phyloP scores from a whole-genome alignment of 192 early-diverging fungal species.

The Bifiguratus adelaidae region DNA sequence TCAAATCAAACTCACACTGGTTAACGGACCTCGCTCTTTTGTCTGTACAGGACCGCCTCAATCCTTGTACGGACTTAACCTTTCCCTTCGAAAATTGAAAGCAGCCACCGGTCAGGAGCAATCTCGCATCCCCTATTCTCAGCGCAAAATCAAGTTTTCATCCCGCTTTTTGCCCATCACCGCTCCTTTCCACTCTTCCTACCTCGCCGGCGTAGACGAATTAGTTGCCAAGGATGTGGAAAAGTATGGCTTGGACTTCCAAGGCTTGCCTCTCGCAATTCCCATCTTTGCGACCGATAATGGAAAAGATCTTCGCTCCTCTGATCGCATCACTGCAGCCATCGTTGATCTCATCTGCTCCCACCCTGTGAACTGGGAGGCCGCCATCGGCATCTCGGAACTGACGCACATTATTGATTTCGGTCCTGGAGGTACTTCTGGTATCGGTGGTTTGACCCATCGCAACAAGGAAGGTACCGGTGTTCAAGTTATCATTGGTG shows the following conservation, averaged over 20 bases:
- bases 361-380: constrained; percentile 67
- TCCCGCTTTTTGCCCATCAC: constrained; percentile 88
- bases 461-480: constrained; percentile 86
- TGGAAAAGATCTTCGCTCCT: constrained; percentile 56
- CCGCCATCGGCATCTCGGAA: constrained; percentile 38
- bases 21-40: constrained; percentile 84
- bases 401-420: constrained; percentile 91
- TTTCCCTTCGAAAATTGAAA: constrained; percentile 87
- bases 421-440: constrained; percentile 76
- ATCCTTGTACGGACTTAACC: constrained; percentile 85
- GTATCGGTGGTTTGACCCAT: constrained; percentile 75
- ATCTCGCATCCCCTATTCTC: constrained; percentile 75
- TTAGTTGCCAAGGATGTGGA: constrained; percentile 60
- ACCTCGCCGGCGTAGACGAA: constrained; percentile 56
- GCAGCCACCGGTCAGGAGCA: constrained; percentile 78
- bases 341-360: constrained; percentile 64
- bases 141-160: constrained; percentile 85
- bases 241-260: constrained; percentile 46
- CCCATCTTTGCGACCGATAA: constrained; percentile 73
- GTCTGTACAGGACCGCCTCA: constrained; percentile 87
- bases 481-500: constrained; percentile 53
- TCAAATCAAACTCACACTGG: constrained; percentile 74
- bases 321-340: constrained; percentile 43
- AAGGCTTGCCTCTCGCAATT: constrained; percentile 53
- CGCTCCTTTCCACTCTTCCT: constrained; percentile 84